Evolutionary conservation across 345 rosid species (phyloP), one percentile per base, ranked within the genome.

Genomic region (Rhodomyrtus tomentosa): DNA sequence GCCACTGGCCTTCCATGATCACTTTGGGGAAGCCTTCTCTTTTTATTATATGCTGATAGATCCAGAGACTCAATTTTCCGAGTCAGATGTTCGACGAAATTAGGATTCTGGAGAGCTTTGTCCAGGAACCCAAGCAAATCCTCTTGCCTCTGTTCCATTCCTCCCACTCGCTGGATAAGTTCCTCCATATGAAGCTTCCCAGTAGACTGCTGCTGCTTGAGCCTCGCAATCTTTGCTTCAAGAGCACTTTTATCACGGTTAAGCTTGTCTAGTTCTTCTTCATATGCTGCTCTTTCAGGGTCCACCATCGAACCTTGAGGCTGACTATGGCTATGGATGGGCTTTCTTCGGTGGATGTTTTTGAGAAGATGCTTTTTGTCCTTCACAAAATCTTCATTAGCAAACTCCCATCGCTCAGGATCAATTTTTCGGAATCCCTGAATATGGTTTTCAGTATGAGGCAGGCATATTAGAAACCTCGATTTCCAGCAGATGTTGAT

Each of bases 351-450:
- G 87, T 92, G 94, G 88, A 97, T 97, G 88, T 92, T 95, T 90
- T 94, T 95, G 52, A 97, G 96, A 83, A 94, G 96, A 92, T 95
- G 98, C 92, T 90, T 94, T 85, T 94, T 94, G 90, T 92, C 96
- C 87, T 92, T 97, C 36, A 91, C 87, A 87, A 97, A 95, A 32
- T 92, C 98, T 79, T 97, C 98, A 89, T 95, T 97, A 10, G 91
- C 90, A 89, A 97, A 97, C 74, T 97, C 98, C 99, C 99, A 97
- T 85, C 84, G 92, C 90, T 97, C 98, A 0, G 98, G 92, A 91
- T 97, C 98, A 84, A 90, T 94, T 93, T 97, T 97, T 52, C 96
- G 91, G 68, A 97, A 97, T 32, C 99, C 99, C 99, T 97, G 91
- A 82, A 59, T 84, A 38, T 85, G 83, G 74, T 68, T 62, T 15